Evolutionary conservation across 345 rosid species (phyloP).

Genomic region (Luvunga scandens): DNA sequence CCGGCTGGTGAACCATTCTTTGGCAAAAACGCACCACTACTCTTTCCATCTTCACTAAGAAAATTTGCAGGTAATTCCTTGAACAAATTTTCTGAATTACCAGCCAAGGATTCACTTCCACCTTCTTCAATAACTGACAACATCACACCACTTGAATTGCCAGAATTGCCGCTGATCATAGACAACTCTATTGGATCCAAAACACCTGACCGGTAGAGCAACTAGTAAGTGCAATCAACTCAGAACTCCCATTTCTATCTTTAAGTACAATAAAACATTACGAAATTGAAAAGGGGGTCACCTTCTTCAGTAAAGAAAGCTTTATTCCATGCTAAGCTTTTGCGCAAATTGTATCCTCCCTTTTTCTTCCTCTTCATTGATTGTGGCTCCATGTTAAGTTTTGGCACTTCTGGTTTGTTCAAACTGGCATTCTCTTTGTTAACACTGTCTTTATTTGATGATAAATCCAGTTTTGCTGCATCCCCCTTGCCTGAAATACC

Average conservation of each 20-base stretch:
- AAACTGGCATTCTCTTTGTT: constrained; percentile 49
- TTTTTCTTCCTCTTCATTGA: constrained; percentile 89
- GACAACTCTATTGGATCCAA: constrained; percentile 68
- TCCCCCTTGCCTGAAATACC: constrained; percentile 15
- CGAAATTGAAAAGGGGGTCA: constrained; percentile 7
- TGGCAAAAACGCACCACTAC: constrained; percentile 17
- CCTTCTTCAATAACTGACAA: constrained; percentile 62
- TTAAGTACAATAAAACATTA: neutral
- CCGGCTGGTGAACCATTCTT: constrained; percentile 39
- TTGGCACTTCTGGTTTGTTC: constrained; percentile 45
- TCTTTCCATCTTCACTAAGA: constrained; percentile 30
- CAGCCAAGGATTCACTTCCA: constrained; percentile 37
- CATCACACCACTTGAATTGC: constrained; percentile 38
- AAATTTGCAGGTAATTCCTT: constrained; percentile 45
- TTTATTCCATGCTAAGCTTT: constrained; percentile 89
- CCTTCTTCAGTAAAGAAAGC: constrained; percentile 97
- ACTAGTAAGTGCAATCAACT: constrained; percentile 6
- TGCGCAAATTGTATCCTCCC: constrained; percentile 72
- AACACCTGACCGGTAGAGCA: constrained; percentile 45
- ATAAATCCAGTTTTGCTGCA: constrained; percentile 18
- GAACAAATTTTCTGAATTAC: constrained; percentile 44
- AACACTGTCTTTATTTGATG: constrained; percentile 18
- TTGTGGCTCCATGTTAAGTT: constrained; percentile 64
- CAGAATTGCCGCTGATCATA: constrained; percentile 51
- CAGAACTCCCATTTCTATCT: neutral